Conservation (phyloP, 306 rosid species). For the Quercus glauca region DNA sequence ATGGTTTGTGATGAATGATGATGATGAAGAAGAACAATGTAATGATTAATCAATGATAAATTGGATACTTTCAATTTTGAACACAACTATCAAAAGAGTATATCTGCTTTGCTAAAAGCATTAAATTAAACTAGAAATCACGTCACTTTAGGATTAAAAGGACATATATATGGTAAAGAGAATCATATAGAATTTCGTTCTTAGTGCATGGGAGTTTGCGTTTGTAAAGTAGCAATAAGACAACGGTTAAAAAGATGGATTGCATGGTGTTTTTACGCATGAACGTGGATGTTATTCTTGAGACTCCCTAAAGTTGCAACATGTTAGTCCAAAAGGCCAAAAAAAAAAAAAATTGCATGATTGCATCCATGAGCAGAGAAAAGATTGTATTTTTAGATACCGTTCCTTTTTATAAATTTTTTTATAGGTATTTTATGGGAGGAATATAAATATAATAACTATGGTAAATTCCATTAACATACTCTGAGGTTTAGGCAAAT, state of each 20-base stretch:
- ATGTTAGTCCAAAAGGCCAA: background rate
- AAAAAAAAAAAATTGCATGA: background rate
- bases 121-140: background rate
- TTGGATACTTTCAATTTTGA: too few relatives aligned
- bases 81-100: too few relatives aligned
- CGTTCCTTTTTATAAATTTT: background rate
- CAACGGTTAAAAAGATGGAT: conserved; percentile 15
- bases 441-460: background rate
- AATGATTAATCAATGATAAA: too few relatives aligned
- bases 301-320: conserved; percentile 8
- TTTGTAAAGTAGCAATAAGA: conserved; percentile 30
- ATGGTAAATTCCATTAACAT: too few relatives aligned
- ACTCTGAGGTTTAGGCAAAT: too few relatives aligned
- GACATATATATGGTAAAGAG: conserved; percentile 17
- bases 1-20: too few relatives aligned
- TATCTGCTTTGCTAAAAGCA: too few relatives aligned
- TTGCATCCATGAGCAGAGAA: background rate
- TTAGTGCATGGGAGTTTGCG: conserved; percentile 47
- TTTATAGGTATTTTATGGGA: background rate
- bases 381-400: background rate
- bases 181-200: conserved; percentile 38
- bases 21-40: too few relatives aligned
- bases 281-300: conserved; percentile 14
- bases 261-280: conserved; percentile 33
- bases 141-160: conserved; percentile 23